Conservation (phyloP, 148 eudicot species). For the Rhododendron williamsianum region DNA sequence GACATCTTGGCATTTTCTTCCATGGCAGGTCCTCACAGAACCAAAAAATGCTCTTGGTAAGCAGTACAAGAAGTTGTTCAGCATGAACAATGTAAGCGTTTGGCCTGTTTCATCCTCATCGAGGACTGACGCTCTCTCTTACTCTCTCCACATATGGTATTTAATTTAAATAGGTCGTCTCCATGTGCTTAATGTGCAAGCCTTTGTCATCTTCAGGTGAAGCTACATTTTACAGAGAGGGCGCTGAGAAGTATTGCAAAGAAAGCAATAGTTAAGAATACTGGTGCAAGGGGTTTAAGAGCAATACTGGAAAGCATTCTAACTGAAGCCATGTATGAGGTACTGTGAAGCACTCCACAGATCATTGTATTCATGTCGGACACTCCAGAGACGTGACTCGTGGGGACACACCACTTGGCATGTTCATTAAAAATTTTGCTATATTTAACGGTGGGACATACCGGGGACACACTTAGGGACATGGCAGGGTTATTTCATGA, state of each 20-base stretch:
- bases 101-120: background rate
- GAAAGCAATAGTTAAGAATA: conserved; percentile 51
- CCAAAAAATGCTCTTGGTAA: conserved; percentile 91
- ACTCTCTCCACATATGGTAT: background rate
- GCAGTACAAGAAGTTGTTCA: conserved; percentile 88
- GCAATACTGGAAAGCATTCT: conserved; percentile 48
- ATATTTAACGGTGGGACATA: background rate
- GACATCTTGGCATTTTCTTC: background rate
- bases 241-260: conserved; percentile 42
- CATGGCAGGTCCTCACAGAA: conserved; percentile 70
- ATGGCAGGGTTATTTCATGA: background rate
- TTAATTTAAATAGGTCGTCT: background rate
- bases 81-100: conserved; percentile 83
- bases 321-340: conserved; percentile 62
- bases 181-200: conserved; percentile 5
- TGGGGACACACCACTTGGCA: background rate
- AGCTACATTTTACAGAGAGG: conserved; percentile 42
- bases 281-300: conserved; percentile 62
- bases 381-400: background rate
- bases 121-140: background rate
- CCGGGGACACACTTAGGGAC: background rate
- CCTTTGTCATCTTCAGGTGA: conserved; percentile 31
- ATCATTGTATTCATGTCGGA: background rate
- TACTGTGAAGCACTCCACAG: conserved; percentile 3
- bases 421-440: background rate